A percentile compares a stretch with the other conserved stretches of the same genome.
Evolutionary conservation across 202 grass and related monocot genomes (phyloP).

Genomic region (Hordeum pubiflorum): DNA sequence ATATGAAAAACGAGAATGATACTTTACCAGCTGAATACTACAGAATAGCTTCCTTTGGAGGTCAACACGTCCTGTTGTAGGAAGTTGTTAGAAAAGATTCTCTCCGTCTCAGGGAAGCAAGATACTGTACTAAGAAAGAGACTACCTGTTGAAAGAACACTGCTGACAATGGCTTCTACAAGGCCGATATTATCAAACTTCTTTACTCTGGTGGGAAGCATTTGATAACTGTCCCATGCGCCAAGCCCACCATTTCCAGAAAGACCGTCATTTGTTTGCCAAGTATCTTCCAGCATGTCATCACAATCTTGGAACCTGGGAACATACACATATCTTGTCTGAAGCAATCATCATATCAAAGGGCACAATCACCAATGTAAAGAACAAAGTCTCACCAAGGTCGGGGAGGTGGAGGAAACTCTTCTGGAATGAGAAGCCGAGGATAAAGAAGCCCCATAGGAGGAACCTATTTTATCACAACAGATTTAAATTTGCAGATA

Average conservation of each 20-base stretch:
- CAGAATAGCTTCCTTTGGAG: constrained; percentile 94
- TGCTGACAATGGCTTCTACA: constrained; percentile 77
- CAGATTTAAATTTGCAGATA: constrained; percentile 6
- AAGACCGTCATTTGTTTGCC: constrained; percentile 53
- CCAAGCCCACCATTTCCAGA: constrained; percentile 64
- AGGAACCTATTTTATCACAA: constrained; percentile 63
- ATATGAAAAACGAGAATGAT: constrained; percentile 3
- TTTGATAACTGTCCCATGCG: constrained; percentile 81
- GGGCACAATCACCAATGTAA: background rate
- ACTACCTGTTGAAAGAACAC: constrained; percentile 87
- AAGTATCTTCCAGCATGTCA: constrained; percentile 95
- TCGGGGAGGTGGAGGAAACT: constrained; percentile 73
- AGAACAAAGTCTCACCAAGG: constrained; percentile 55
- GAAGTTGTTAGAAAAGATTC: constrained; percentile 13
- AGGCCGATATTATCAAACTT: constrained; percentile 91
- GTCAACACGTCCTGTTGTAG: constrained; percentile 62
- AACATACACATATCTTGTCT: constrained; percentile 16
- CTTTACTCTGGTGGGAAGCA: constrained; percentile 63
- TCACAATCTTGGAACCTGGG: constrained; percentile 89
- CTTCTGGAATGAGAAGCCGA: constrained; percentile 76
- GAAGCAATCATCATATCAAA: constrained; percentile 16
- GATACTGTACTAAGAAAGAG: constrained; percentile 8
- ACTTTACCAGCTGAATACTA: constrained; percentile 90
- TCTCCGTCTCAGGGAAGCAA: constrained; percentile 6
- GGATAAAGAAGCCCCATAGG: constrained; percentile 97